Base-by-base conservation (phyloP, 257 asterid species). In the Apocynum venetum region DNA sequence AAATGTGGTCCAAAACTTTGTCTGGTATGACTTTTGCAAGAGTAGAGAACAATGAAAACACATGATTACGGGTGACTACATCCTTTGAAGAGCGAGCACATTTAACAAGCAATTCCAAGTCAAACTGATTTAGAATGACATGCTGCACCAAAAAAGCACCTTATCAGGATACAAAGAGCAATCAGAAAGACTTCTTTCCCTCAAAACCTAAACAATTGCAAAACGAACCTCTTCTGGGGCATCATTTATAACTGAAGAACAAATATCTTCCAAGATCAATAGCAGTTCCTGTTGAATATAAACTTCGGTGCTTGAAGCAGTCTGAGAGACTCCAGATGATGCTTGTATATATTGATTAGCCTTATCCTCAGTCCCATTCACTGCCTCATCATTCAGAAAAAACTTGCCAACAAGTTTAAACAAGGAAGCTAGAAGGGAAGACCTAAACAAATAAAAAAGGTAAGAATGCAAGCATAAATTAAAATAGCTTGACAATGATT, bases 261-360 rank as follows among this genome's bases (percentile, higher is more conserved):
- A 19, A 75, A 96, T 93, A 85, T 93, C 93, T 80, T 96, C 98
- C 89, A 96, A 82, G 44, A 90, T 82, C 63, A 85, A 76, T 47
- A 96, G 91, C 82, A 87, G 76, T 48, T 92, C 86, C 84, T 96
- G 98, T 83, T 87, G 97, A 84, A 90, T 80, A 81, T 87, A 88
- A 84, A 85, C 76, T 57, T 76, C 76, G 72, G 87, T 35, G 72
- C 81, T 86, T 69, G 94, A 83, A 77, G 78, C 71, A 56, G 59
- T 67, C 60, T 71, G 85, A 78, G 82, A 73, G 80, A 82, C 79
- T 79, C 76, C 87, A 80, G 89, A 77, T 60, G 87, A 81, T 76
- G 83, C 81, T 72, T 73, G 80, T 25, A 46, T 31, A 81, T 61
- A 65, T 40, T 61, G 73, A 75, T 80, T 76, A 47, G 84, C 88